Evolutionary conservation across 495 filamentous ascomycete genomes (phyloP).

Genomic region (Aspergillus biplanus): DNA sequence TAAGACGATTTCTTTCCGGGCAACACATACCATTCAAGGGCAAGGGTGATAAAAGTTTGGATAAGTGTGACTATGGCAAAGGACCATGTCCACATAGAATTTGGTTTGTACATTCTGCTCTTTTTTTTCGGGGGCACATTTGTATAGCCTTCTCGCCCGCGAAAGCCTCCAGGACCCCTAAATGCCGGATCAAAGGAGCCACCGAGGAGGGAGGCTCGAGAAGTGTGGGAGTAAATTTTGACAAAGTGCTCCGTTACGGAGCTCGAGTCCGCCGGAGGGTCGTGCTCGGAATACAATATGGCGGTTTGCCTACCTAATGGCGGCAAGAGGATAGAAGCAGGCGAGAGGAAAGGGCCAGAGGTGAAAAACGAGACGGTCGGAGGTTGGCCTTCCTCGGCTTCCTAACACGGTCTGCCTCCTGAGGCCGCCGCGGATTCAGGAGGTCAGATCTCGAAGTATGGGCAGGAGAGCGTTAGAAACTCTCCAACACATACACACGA

Average conservation of each 20-base stretch:
- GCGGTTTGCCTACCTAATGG: constrained; percentile 42
- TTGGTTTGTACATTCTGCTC: constrained; percentile 69
- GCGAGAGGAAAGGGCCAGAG: constrained; percentile 6
- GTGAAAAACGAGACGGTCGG: constrained; percentile 3
- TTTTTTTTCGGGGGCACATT: constrained; percentile 33
- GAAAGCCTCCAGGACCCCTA: constrained; percentile 53
- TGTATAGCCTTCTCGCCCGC: constrained; percentile 58
- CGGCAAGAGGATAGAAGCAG: constrained; percentile 20
- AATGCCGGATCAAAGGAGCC: constrained; percentile 59
- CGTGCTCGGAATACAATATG: constrained; percentile 41
- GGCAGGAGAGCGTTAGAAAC: constrained; percentile 10
- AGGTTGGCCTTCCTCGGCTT: constrained; percentile 10
- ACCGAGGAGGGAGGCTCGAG: constrained; percentile 67
- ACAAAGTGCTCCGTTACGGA: constrained; percentile 51
- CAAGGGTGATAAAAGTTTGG: constrained; percentile 78
- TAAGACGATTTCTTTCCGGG: background rate
- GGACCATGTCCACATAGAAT: constrained; percentile 83
- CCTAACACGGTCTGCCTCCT: constrained; percentile 1
- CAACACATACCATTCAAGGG: constrained; percentile 78
- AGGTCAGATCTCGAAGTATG: constrained; percentile 20
- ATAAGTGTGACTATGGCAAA: constrained; percentile 75
- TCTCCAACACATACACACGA: constrained; percentile 19
- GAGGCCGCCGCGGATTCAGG: constrained; percentile 20
- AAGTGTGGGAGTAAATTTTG: constrained; percentile 66
- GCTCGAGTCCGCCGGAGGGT: constrained; percentile 37